Percentiles rank a stretch among this genome's conserved stretches.
phyloP scores from a whole-genome alignment of 2,329 filamentous ascomycete species.

The Trichoderma sp. region DNA sequence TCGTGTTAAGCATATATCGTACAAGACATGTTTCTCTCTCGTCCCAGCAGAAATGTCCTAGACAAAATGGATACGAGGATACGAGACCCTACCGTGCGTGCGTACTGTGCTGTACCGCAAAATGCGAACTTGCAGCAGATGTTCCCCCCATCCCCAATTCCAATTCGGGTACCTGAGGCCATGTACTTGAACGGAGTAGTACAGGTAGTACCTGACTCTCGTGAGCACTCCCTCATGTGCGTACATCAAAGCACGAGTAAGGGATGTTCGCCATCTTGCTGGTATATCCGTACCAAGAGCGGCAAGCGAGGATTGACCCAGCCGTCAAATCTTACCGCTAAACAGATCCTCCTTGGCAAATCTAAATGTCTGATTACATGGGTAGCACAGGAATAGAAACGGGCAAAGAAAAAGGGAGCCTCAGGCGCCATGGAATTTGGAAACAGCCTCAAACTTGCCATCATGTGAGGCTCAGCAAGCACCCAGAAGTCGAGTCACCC shows the following conservation, averaged over 20 bases:
- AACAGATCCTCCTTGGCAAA: constrained; percentile 6
- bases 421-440: background rate
- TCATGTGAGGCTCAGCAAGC: background rate
- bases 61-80: constrained; percentile 7
- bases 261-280: background rate
- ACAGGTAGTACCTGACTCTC: background rate
- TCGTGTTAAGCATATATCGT: constrained; percentile 14
- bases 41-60: background rate
- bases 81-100: background rate
- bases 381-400: background rate
- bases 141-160: background rate
- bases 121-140: background rate
- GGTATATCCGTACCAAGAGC: background rate
- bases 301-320: constrained; percentile 2
- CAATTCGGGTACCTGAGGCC: background rate
- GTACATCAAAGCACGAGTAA: background rate
- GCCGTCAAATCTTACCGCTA: background rate
- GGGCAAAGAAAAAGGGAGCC: background rate
- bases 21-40: constrained; percentile 4
- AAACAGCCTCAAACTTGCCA: background rate
- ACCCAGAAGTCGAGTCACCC: background rate
- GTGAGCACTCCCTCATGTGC: background rate
- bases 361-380: background rate
- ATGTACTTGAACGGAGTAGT: background rate
- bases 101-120: background rate